A percentile compares a stretch with the other conserved stretches of the same genome.
Conservation (phyloP, 768 basidiomycete species). For the Amanita exitialis region DNA sequence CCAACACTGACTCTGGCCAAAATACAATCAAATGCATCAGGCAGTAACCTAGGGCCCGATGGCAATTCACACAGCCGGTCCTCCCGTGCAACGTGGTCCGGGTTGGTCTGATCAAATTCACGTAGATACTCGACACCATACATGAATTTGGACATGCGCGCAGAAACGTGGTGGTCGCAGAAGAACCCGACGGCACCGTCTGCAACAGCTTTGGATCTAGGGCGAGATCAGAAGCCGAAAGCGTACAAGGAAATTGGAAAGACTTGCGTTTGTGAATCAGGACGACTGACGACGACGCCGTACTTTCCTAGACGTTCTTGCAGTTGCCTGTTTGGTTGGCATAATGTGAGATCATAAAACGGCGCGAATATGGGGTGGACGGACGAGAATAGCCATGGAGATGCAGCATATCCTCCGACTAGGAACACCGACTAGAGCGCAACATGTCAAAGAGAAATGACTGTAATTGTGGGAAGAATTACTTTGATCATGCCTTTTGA, state of each 20-base stretch:
- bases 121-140: conserved; percentile 77
- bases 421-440: conserved; percentile 61
- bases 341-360: neutral
- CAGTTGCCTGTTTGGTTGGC: conserved; percentile 34
- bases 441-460: neutral
- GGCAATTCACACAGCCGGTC: conserved; percentile 66
- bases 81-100: conserved; percentile 54
- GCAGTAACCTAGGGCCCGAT: conserved; percentile 66
- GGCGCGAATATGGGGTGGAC: conserved; percentile 3
- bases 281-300: conserved; percentile 56
- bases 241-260: neutral
- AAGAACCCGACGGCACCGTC: conserved; percentile 81
- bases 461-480: conserved; percentile 6
- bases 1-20: conserved; percentile 44
- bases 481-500: conserved; percentile 63
- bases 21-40: conserved; percentile 79
- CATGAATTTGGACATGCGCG: conserved; percentile 72
- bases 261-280: conserved; percentile 69
- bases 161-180: conserved; percentile 76
- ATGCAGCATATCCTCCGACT: conserved; percentile 78
- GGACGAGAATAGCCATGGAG: conserved; percentile 62
- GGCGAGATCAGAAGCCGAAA: neutral
- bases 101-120: conserved; percentile 53
- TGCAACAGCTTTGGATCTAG: conserved; percentile 78
- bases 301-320: conserved; percentile 54